phyloP scores from a whole-genome alignment of 768 basidiomycete species.

The Daedaleopsis sinensis region DNA sequence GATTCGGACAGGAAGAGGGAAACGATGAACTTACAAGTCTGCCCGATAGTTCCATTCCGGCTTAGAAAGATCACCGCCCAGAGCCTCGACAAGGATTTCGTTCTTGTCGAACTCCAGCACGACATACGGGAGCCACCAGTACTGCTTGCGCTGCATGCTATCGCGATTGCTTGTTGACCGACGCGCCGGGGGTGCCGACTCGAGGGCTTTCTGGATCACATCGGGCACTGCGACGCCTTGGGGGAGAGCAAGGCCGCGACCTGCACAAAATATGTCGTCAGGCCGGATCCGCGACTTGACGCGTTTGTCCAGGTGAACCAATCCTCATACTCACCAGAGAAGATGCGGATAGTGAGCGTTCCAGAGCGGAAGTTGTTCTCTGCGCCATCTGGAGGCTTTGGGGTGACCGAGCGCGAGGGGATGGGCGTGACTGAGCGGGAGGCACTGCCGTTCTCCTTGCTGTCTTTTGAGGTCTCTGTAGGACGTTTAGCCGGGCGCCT shows the following conservation, averaged over 20 bases:
- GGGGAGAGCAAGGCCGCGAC: conserved; percentile 80
- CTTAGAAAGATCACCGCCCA: conserved; percentile 88
- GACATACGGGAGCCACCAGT: conserved; percentile 95
- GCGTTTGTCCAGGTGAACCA: background rate
- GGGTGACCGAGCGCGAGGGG: conserved; percentile 80
- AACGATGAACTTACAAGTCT: conserved; percentile 72
- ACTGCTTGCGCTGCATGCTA: conserved; percentile 89
- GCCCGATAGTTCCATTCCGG: conserved; percentile 97
- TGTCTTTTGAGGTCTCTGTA: conserved; percentile 64
- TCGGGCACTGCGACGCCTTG: conserved; percentile 80
- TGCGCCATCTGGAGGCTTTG: conserved; percentile 45
- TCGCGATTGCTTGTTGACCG: conserved; percentile 78
- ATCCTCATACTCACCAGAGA: conserved; percentile 65
- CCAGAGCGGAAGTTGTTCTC: conserved; percentile 73
- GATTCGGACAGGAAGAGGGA: conserved; percentile 6
- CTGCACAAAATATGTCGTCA: conserved; percentile 39
- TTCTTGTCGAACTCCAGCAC: conserved; percentile 99
- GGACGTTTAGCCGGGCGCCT: background rate
- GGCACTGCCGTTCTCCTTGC: conserved; percentile 67
- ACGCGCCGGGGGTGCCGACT: conserved; percentile 55
- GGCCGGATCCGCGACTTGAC: background rate
- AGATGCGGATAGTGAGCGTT: conserved; percentile 94
- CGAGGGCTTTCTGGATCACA: conserved; percentile 81
- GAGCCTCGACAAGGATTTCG: conserved; percentile 93
- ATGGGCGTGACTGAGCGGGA: conserved; percentile 84